Evolutionary conservation across 371 early-diverging fungal species (phyloP).

Genomic region (Chytridiales sp.): DNA sequence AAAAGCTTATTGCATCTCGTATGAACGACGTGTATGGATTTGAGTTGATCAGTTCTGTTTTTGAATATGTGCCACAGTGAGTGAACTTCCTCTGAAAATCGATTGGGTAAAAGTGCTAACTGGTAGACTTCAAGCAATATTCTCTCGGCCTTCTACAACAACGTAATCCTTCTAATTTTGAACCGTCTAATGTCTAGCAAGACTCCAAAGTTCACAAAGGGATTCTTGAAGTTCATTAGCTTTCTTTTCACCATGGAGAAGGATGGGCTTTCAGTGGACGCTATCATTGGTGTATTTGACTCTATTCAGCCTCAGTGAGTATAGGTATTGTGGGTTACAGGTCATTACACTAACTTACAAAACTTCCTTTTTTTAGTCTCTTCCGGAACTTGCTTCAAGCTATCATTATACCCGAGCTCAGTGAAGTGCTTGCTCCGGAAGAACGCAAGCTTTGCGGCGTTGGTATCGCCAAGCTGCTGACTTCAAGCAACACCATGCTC

Average conservation of each 20-base stretch:
- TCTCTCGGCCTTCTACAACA: slow-evolving; percentile 68
- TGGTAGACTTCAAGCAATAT: slow-evolving; percentile 48
- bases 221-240: slow-evolving; percentile 76
- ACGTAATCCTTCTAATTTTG: slow-evolving; percentile 73
- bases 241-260: slow-evolving; percentile 66
- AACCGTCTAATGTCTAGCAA: slow-evolving; percentile 73
- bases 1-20: slow-evolving; percentile 84
- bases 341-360: not conserved
- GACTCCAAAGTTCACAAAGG: slow-evolving; percentile 73
- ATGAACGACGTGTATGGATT: slow-evolving; percentile 85
- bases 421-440: slow-evolving; percentile 57
- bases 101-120: no score
- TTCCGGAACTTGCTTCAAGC: slow-evolving; percentile 69
- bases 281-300: slow-evolving; percentile 71
- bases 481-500: slow-evolving; percentile 20
- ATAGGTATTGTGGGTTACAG: not conserved
- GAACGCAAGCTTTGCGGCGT: slow-evolving; percentile 73
- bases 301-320: slow-evolving; percentile 70
- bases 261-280: slow-evolving; percentile 61
- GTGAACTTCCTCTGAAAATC: not conserved
- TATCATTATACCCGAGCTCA: slow-evolving; percentile 70
- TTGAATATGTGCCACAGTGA: slow-evolving; percentile 69
- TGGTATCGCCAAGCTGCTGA: slow-evolving; percentile 51
- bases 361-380: slow-evolving; percentile 33
- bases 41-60: slow-evolving; percentile 71